Percentiles rank a stretch among this genome's conserved stretches.
Evolutionary conservation across 2,329 filamentous ascomycete genomes (phyloP).

Genomic region (Alternaria ethzedia): DNA sequence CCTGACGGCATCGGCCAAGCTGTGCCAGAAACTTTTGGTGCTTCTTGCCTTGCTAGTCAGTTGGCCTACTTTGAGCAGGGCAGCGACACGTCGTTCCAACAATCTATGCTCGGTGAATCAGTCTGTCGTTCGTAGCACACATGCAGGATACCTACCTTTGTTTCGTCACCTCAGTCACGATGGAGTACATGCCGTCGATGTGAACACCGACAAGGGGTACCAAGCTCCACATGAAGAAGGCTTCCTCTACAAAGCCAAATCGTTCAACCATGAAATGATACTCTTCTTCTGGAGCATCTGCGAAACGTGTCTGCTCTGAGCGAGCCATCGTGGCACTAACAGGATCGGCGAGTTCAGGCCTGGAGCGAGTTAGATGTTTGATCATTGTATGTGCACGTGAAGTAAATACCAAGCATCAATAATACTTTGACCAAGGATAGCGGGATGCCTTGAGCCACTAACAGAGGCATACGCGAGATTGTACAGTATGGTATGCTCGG

Average conservation of each 20-base stretch:
- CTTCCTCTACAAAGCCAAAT: slow-evolving; percentile 17
- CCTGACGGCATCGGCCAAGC: slow-evolving; percentile 8
- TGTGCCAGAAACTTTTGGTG: slow-evolving; percentile 13
- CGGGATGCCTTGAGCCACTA: slow-evolving; percentile 15
- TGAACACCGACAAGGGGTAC: slow-evolving; percentile 12
- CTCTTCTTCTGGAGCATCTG: slow-evolving; percentile 18
- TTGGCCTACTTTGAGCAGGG: slow-evolving; percentile 14
- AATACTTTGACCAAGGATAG: slow-evolving; percentile 13
- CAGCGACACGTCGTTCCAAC: slow-evolving; percentile 16
- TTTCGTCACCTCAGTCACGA: slow-evolving; percentile 24
- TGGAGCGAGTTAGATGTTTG: not conserved
- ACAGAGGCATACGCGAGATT: slow-evolving; percentile 18
- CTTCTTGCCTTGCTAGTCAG: slow-evolving; percentile 11
- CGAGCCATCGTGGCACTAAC: slow-evolving; percentile 9
- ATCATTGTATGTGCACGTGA: not conserved
- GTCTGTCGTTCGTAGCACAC: not conserved
- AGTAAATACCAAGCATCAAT: slow-evolving; percentile 16
- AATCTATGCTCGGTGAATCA: slow-evolving; percentile 1
- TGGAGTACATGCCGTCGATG: slow-evolving; percentile 19
- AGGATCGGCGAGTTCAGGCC: slow-evolving; percentile 13
- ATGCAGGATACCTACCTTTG: slow-evolving; percentile 8
- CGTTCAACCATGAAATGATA: slow-evolving; percentile 21
- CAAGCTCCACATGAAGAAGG: slow-evolving; percentile 20
- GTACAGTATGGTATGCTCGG: slow-evolving; percentile 18
- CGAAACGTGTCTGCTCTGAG: slow-evolving; percentile 8